Evolutionary conservation across 345 rosid genomes (phyloP).

Genomic region (Leavenworthia alabamica): DNA sequence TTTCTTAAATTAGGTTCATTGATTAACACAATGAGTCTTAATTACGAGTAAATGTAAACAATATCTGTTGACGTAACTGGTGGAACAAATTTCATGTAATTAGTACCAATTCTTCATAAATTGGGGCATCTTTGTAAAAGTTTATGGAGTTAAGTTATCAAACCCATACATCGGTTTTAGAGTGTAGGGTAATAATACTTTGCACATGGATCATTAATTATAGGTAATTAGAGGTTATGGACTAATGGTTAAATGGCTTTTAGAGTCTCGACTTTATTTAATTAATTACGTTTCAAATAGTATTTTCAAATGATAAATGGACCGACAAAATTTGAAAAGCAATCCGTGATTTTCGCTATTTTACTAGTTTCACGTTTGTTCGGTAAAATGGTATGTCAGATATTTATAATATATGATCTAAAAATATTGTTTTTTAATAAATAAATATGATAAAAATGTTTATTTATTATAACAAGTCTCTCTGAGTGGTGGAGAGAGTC

Average conservation of each 20-base stretch:
- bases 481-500: background rate
- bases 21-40: background rate
- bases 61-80: background rate
- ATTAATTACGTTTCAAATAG: background rate
- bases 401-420: background rate
- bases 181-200: background rate
- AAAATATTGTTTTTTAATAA: background rate
- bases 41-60: background rate
- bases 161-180: background rate
- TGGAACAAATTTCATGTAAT: background rate
- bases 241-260: background rate
- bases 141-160: background rate
- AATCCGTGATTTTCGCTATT: conserved; percentile 21
- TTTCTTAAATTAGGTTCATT: background rate
- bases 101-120: too few relatives aligned
- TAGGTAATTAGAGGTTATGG: background rate
- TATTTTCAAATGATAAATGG: background rate
- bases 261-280: background rate
- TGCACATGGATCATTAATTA: background rate
- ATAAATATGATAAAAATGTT: background rate
- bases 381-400: conserved; percentile 15
- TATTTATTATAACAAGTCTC: background rate
- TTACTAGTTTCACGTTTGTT: conserved; percentile 12
- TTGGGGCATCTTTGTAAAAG: too few relatives aligned
- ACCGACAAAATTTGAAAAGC: conserved; percentile 21